phyloP scores from a whole-genome alignment of 306 rosid genomes.

The Arachis hypogaea region DNA sequence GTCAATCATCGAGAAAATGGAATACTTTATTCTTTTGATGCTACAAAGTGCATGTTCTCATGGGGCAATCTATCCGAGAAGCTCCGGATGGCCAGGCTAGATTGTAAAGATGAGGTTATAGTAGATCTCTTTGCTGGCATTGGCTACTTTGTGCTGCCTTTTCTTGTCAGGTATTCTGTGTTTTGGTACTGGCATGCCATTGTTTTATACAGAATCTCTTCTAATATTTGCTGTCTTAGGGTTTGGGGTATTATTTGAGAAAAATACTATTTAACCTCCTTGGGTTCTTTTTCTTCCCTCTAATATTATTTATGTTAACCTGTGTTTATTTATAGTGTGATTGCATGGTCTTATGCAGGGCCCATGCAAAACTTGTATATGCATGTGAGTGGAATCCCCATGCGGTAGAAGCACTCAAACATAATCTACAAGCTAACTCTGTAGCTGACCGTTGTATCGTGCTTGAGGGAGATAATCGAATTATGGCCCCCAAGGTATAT shows the following conservation, averaged over 20 bases:
- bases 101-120: constrained; percentile 73
- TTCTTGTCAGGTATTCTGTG: constrained; percentile 77
- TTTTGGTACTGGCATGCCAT: constrained; percentile 6
- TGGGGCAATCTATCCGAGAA: constrained; percentile 99
- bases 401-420: constrained; percentile 79
- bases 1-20: constrained; percentile 93
- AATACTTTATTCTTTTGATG: constrained; percentile 79
- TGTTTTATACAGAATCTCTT: constrained; percentile 33
- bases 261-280: constrained; percentile 16
- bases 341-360: constrained; percentile 62
- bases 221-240: constrained; percentile 4
- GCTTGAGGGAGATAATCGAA: constrained; percentile 85
- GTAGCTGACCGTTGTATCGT: constrained; percentile 71
- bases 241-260: not conserved
- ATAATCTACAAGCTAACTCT: constrained; percentile 69
- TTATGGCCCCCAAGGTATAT: constrained; percentile 78
- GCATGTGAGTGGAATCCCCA: constrained; percentile 97
- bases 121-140: constrained; percentile 93
- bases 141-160: constrained; percentile 94
- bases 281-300: not conserved
- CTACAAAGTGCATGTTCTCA: constrained; percentile 95
- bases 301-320: constrained; percentile 5
- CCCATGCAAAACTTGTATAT: constrained; percentile 78
- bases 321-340: constrained; percentile 26
- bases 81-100: constrained; percentile 71